phyloP scores from a whole-genome alignment of 1,139 yeast genomes.

The Candida frijolesensis region DNA sequence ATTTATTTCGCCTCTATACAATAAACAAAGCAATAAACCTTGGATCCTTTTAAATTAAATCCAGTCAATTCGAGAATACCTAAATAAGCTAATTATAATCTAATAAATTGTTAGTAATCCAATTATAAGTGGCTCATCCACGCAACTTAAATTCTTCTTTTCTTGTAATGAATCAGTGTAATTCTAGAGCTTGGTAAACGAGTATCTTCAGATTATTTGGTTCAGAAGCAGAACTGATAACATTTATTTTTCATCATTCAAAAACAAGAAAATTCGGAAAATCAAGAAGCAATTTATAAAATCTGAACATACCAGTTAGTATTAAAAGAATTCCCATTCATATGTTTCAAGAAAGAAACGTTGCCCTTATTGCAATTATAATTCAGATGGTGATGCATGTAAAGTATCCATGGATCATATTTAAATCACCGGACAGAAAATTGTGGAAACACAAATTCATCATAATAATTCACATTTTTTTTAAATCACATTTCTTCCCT shows the following conservation, averaged over 20 bases:
- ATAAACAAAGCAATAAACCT: no score
- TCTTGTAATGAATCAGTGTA: conserved; percentile 9
- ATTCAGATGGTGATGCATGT: conserved; percentile 95
- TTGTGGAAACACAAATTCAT: conserved; percentile 34
- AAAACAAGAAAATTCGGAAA: conserved; percentile 15
- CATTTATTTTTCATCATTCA: conserved; percentile 59
- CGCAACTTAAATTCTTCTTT: neutral
- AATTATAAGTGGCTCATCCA: neutral
- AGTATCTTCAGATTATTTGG: conserved; percentile 68
- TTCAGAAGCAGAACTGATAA: conserved; percentile 93
- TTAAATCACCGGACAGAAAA: conserved; percentile 56
- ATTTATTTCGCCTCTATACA: no score
- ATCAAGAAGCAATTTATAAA: neutral
- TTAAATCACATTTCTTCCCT: no score
- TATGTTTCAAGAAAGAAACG: neutral
- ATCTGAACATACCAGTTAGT: conserved; percentile 14
- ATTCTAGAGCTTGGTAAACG: conserved; percentile 33
- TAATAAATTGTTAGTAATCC: conserved; percentile 1
- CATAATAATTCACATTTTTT: conserved; percentile 10
- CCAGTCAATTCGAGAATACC: conserved; percentile 1
- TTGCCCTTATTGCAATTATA: neutral
- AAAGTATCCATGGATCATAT: conserved; percentile 60
- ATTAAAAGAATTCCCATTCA: conserved; percentile 1
- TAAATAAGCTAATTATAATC: neutral
- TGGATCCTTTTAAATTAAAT: neutral